Base-by-base conservation (phyloP, 2,329 filamentous ascomycete species). In the Mycosphaerella arachidis region DNA sequence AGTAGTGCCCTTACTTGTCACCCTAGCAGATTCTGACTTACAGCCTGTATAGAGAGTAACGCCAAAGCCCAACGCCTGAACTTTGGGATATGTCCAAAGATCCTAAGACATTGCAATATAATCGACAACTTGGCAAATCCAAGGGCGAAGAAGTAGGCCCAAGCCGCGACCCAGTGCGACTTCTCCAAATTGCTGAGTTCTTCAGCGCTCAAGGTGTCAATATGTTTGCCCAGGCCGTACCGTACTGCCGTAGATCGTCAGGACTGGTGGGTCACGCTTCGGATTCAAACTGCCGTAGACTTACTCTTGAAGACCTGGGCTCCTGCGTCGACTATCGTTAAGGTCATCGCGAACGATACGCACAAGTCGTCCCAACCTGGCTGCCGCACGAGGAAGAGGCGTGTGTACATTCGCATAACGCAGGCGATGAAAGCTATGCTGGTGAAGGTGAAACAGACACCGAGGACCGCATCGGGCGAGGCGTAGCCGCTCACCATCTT, bases 101-200 rank as follows among this genome's bases (percentile, higher is more conserved):
- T 65, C 20, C 66, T 57, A 35, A 65, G 45, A 55, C 64, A 66
- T 53, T 62, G 61, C 24, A 58, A 52, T 1, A 62, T 57, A 51
- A 66, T 62, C 3, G 63, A 63, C 48, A 62, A 35, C 50, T 66
- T 67, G 7, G 61, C 65, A 7, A 64, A 59, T n/a, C 59, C 62
- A 6, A 67, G 62, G 1, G 58, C 59, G 13, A 58, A 48, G 29
- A 57, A 60, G 46, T 66, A 66, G 30, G 58, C 55, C 59, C 58
- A 60, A 3, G 63, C 54, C 4, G 62, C 61, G 16, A 55, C 48
- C 58, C 59, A 66, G 48, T 65, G 63, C 56, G 56, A 61, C n/a
- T 57, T 56, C 24, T 56, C 24, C 12, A 62, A 29, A 51, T 60
- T 43, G n/a, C 51, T 35, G 24, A 50, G 35, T n/a, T 57, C 50